Percentiles rank a stretch among this genome's conserved stretches.
phyloP scores from a whole-genome alignment of 805 yeast species.

The Scheffersomyces ergatensis region DNA sequence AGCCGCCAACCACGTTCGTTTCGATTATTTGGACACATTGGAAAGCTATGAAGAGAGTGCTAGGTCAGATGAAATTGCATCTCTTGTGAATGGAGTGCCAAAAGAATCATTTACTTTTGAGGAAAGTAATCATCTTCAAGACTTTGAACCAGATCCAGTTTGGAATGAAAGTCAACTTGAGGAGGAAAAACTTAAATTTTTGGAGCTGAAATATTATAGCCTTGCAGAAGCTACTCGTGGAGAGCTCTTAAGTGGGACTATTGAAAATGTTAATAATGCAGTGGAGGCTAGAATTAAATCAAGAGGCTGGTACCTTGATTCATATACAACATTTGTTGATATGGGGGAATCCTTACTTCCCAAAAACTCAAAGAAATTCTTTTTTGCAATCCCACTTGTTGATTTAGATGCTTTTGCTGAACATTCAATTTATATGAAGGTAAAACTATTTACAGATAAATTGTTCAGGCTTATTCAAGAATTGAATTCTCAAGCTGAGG shows the following conservation, averaged over 20 bases:
- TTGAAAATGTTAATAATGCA: conserved; percentile 22
- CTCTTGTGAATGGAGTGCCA: conserved; percentile 16
- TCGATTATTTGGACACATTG: conserved; percentile 5
- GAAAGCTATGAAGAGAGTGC: conserved; percentile 4
- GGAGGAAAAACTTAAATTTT: conserved; percentile 12
- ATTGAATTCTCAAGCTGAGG: conserved; percentile 50
- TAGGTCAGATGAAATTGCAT: conserved; percentile 19
- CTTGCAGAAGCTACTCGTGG: conserved; percentile 35
- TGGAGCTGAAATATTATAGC: conserved; percentile 29
- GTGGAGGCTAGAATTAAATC: conserved; percentile 20
- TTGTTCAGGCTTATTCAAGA: conserved; percentile 20
- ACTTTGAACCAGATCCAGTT: background rate
- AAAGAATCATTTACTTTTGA: conserved; percentile 6
- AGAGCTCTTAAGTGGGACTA: conserved; percentile 29
- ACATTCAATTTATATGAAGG: conserved; percentile 16
- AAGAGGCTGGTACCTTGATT: conserved; percentile 14
- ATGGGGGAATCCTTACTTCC: conserved; percentile 29
- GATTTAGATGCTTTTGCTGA: conserved; percentile 11
- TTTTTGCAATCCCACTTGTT: conserved; percentile 27
- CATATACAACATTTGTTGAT: conserved; percentile 16
- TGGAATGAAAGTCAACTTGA: conserved; percentile 1
- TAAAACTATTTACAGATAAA: conserved; percentile 16
- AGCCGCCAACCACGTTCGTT: background rate
- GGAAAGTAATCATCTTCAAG: conserved; percentile 1
- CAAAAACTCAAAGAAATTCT: conserved; percentile 31